Conservation (phyloP, 805 yeast genomes). For the Candida jianshihensis region DNA sequence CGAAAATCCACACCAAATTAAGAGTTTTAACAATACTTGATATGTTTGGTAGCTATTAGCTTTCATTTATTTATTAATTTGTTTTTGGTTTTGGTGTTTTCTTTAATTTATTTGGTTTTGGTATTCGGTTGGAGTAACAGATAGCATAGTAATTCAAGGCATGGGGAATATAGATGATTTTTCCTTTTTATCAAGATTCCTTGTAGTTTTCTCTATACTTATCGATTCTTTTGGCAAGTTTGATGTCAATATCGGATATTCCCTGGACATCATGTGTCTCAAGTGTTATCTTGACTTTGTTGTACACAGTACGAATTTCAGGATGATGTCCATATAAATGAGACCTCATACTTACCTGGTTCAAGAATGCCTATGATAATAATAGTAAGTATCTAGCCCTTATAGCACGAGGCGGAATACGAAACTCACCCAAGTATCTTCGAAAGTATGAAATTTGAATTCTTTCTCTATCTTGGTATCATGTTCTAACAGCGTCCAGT, state of each 20-base stretch:
- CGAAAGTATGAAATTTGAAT: constrained; percentile 42
- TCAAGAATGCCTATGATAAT: constrained; percentile 35
- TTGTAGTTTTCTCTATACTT: constrained; percentile 21
- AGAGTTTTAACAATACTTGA: too few relatives aligned
- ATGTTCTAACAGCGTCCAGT: constrained; percentile 19
- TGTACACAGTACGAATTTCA: constrained; percentile 52
- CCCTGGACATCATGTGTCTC: constrained; percentile 61
- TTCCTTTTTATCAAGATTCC: neutral
- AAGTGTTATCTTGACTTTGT: constrained; percentile 43
- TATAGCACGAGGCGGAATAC: too few relatives aligned
- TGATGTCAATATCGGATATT: constrained; percentile 49
- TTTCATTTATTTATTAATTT: too few relatives aligned
- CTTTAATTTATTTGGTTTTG: neutral
- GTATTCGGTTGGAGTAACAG: too few relatives aligned
- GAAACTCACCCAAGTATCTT: constrained; percentile 51
- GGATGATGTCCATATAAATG: constrained; percentile 67
- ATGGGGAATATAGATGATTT: too few relatives aligned
- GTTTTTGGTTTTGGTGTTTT: neutral
- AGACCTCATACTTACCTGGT: constrained; percentile 48
- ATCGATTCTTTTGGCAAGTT: constrained; percentile 45
- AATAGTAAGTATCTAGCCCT: too few relatives aligned
- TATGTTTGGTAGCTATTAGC: too few relatives aligned
- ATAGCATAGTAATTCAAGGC: neutral
- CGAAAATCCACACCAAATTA: too few relatives aligned
- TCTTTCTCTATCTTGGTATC: constrained; percentile 24